Conservation (phyloP, 495 filamentous ascomycete species). For the Chlorociboria aeruginascens region DNA sequence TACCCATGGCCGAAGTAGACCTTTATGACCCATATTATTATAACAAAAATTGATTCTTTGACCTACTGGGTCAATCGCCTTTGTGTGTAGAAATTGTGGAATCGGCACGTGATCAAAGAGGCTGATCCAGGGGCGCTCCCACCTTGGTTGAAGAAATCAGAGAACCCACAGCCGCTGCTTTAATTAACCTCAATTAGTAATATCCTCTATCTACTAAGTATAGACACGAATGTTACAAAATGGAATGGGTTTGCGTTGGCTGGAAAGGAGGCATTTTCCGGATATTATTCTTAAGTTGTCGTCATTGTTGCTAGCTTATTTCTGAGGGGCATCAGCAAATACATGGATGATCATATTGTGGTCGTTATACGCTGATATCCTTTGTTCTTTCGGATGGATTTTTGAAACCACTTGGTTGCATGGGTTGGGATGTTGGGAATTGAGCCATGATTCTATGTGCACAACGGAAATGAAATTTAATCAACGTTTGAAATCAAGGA, state of each 20-base stretch:
- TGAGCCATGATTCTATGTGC: no score
- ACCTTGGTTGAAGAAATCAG: constrained; percentile 36
- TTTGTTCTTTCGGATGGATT: background rate
- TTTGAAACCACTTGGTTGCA: background rate
- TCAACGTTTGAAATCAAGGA: no score
- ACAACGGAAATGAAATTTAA: no score
- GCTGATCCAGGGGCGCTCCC: no score
- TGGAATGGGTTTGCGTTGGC: constrained; percentile 45
- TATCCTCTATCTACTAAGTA: constrained; percentile 41
- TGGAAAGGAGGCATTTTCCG: constrained; percentile 47
- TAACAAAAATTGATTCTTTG: no score
- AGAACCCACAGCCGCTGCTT: constrained; percentile 41
- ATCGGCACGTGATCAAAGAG: no score
- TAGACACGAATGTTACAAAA: constrained; percentile 37
- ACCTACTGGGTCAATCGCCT: no score
- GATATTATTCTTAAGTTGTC: constrained; percentile 46
- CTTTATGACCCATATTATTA: no score
- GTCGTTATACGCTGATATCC: constrained; percentile 39
- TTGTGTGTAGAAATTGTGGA: no score
- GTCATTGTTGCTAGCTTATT: constrained; percentile 48
- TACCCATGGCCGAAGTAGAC: no score
- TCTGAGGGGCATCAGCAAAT: constrained; percentile 49
- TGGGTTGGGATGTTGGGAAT: no score
- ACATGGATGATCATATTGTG: constrained; percentile 56
- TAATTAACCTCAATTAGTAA: constrained; percentile 43